These are phyloP conservation scores for Nigrograna mackinnonii DNA, from an alignment of 2,329 filamentous ascomycete genomes.

Conservation along the genomic window DNA sequence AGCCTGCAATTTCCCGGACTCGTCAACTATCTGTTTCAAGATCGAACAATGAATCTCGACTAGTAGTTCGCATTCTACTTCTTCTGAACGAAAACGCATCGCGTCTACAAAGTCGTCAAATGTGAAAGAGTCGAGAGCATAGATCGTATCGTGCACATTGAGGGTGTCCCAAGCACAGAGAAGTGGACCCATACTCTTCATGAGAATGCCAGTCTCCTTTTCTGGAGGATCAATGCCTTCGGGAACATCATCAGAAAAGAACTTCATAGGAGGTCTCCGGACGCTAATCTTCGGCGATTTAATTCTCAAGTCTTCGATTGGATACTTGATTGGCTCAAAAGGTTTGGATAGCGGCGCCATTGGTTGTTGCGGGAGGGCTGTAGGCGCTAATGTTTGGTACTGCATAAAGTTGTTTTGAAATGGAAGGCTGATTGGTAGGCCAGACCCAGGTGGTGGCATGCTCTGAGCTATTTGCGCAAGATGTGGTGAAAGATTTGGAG, in stretches of 20 bases:
- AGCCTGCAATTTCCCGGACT: constrained; percentile 79
- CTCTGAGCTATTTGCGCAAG: constrained; percentile 22
- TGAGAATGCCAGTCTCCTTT: constrained; percentile 63
- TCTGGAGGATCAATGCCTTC: constrained; percentile 40
- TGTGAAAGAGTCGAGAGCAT: constrained; percentile 93
- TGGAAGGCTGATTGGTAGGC: constrained; percentile 23
- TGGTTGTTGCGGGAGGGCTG: constrained; percentile 51
- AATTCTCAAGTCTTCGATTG: constrained; percentile 90
- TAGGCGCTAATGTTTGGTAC: constrained; percentile 40
- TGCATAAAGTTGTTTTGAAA: constrained; percentile 47
- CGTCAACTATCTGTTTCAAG: constrained; percentile 81
- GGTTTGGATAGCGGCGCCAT: constrained; percentile 47
- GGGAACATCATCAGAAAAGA: constrained; percentile 67
- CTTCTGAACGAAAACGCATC: constrained; percentile 74
- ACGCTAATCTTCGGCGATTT: constrained; percentile 65
- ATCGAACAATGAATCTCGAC: constrained; percentile 91
- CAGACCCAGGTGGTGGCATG: constrained; percentile 18
- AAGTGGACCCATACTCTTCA: constrained; percentile 82
- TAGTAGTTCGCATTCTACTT: constrained; percentile 79
- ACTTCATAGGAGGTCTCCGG: constrained; percentile 76
- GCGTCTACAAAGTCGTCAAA: constrained; percentile 95
- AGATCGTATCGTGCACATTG: constrained; percentile 97
- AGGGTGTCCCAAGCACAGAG: constrained; percentile 95
- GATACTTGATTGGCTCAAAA: constrained; percentile 77
- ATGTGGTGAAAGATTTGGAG: constrained; percentile 18